A percentile compares a stretch with the other conserved stretches of the same genome.
phyloP scores from a whole-genome alignment of 2,329 filamentous ascomycete genomes.

The Ampelomyces quisqualis region DNA sequence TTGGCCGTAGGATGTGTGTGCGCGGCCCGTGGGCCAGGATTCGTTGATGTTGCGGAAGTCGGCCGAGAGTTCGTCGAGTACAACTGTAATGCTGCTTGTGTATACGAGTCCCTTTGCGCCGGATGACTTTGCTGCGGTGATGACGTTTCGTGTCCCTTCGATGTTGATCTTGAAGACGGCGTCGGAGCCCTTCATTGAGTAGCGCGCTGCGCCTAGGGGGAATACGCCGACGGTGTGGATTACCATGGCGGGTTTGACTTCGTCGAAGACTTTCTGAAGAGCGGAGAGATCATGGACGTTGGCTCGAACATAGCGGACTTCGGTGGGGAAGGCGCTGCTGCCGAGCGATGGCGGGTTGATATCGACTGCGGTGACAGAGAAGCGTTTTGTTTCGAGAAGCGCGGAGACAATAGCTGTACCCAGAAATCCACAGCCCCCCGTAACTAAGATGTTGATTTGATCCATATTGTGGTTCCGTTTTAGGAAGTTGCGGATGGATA shows the following conservation, averaged over 20 bases:
- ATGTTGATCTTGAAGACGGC: conserved; percentile 83
- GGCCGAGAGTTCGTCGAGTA: conserved; percentile 72
- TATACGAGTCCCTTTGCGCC: conserved; percentile 83
- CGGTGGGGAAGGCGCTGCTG: conserved; percentile 23
- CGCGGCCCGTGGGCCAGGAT: conserved; percentile 72
- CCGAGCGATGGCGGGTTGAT: conserved; percentile 40
- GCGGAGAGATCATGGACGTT: conserved; percentile 44
- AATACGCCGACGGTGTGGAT: conserved; percentile 76
- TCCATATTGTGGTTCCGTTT: too few species aligned
- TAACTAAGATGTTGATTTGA: conserved; percentile 44
- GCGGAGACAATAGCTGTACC: conserved; percentile 46
- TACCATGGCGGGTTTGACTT: conserved; percentile 74
- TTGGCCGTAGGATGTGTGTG: conserved; percentile 77
- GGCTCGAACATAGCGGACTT: conserved; percentile 40
- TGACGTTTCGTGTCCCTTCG: conserved; percentile 75
- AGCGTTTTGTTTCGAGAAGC: conserved; percentile 41
- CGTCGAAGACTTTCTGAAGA: conserved; percentile 54
- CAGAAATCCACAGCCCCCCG: conserved; percentile 52
- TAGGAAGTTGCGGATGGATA: background rate
- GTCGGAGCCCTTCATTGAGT: conserved; percentile 42
- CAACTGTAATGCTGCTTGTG: conserved; percentile 83
- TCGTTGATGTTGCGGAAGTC: conserved; percentile 87
- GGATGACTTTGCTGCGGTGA: conserved; percentile 68
- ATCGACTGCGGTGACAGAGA: conserved; percentile 45
- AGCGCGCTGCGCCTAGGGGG: conserved; percentile 43